These are phyloP conservation scores for Jamesozyma spencerorum DNA, from an alignment of 805 yeast species.

Conservation along the genomic window DNA sequence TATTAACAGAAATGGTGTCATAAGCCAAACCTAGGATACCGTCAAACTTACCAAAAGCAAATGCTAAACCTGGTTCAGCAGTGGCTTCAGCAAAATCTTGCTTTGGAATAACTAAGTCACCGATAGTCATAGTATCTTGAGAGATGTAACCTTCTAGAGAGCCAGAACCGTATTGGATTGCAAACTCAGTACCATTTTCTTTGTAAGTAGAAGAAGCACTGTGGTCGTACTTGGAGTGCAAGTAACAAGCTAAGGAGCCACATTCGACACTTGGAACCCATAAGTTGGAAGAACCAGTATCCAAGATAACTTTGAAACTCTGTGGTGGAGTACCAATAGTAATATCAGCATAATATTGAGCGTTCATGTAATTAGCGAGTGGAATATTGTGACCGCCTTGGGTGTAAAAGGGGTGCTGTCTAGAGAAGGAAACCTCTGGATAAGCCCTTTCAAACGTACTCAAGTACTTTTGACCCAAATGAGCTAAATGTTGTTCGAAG, in stretches of 20 bases:
- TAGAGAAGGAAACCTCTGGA: slow-evolving; percentile 32
- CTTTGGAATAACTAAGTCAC: slow-evolving; percentile 64
- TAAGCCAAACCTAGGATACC: slow-evolving; percentile 95
- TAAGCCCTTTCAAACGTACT: slow-evolving; percentile 38
- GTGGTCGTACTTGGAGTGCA: slow-evolving; percentile 87
- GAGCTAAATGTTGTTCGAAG: slow-evolving; percentile 45
- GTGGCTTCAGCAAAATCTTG: slow-evolving; percentile 98
- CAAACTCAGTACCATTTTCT: slow-evolving; percentile 77
- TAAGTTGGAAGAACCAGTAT: slow-evolving; percentile 92
- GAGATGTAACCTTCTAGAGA: slow-evolving; percentile 87
- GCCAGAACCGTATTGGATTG: slow-evolving; percentile 88
- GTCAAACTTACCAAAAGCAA: slow-evolving; percentile 97
- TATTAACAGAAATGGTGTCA: slow-evolving; percentile 80
- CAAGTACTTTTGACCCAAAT: slow-evolving; percentile 55
- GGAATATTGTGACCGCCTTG: slow-evolving; percentile 61
- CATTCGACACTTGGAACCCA: slow-evolving; percentile 94
- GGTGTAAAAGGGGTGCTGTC: slow-evolving; percentile 17
- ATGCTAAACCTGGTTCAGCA: slow-evolving; percentile 92
- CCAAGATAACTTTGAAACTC: slow-evolving; percentile 84
- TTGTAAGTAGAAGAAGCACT: slow-evolving; percentile 72
- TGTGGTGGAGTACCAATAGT: slow-evolving; percentile 90
- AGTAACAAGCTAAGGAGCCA: slow-evolving; percentile 87
- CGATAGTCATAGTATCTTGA: slow-evolving; percentile 71
- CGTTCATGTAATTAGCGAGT: slow-evolving; percentile 85
- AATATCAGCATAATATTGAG: slow-evolving; percentile 92